Evolutionary conservation across 371 early-diverging fungal genomes (phyloP), one percentile per base, ranked within the genome.

Genomic region (Amoeboaphelidium protococcarum): DNA sequence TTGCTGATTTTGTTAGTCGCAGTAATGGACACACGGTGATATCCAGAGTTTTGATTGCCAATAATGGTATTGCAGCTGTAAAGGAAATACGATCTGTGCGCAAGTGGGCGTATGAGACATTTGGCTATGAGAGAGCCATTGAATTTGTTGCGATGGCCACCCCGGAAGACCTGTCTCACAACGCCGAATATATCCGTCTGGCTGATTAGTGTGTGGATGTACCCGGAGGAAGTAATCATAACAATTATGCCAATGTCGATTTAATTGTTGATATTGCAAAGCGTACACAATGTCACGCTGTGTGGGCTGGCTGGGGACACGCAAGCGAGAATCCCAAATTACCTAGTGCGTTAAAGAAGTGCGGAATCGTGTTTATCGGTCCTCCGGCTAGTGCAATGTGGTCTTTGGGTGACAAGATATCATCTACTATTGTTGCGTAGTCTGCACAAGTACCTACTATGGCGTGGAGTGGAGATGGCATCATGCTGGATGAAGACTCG

Each of bases 1-100:
- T n/a, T n/a, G n/a, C n/a, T n/a, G n/a, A 6, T 10, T 31, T 31
- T 16, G 37, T 31, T 16, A 31, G 16, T 10, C 10, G 10, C 16
- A 6, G 16, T 16, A 16, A 16, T 31, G 37, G 37, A 31, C 37
- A 31, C 16, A 6, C 10, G 10, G 37, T 31, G 6, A 31, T 31
- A 31, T 16, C 10, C 10, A 31, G 16, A 31, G 16, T 31, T 31
- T 31, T 31, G 37, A 31, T 31, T 31, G 98, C 98, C 54, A 98
- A 98, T 72, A 96, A 95, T 71, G 97, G 96, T 54, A 88, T 98
- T 66, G 96, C 92, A 2, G 98, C 98, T 45, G 89, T 95, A 60
- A 96, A 96, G 63, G 95, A 89, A 67, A 94, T 98, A 51, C 74
- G 92, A 42, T 91, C 92, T 1, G 82, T 97, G 25, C 78, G 94